Percentiles rank a stretch among this genome's conserved stretches.
phyloP scores from a whole-genome alignment of 2,329 filamentous ascomycete species.

The Zymoseptoria ardabiliae region DNA sequence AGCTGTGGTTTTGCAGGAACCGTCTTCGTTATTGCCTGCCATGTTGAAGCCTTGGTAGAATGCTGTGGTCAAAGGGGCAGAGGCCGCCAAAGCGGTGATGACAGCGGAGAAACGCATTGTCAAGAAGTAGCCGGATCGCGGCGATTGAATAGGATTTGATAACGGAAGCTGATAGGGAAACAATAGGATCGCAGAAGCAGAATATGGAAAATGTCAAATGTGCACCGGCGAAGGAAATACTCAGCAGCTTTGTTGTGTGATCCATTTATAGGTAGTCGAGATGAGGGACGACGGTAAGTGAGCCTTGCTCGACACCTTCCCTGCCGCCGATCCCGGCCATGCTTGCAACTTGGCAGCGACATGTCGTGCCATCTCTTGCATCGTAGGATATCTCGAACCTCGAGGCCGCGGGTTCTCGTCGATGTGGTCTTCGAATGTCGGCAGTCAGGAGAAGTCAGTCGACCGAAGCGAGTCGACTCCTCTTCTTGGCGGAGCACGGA shows the following conservation, averaged over 20 bases:
- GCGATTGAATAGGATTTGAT: neutral
- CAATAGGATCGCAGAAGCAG: neutral
- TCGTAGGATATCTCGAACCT: neutral
- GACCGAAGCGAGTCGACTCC: neutral
- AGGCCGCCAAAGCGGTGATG: constrained; percentile 28
- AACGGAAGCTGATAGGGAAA: neutral
- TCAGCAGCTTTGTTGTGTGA: neutral
- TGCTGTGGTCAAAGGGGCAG: constrained; percentile 27
- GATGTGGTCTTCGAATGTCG: neutral
- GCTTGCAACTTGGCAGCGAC: neutral
- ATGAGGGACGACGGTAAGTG: neutral
- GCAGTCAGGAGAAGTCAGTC: no score
- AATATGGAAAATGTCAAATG: neutral
- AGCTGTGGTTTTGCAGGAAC: constrained; percentile 33
- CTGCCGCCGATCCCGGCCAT: neutral
- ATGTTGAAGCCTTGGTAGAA: constrained; percentile 40
- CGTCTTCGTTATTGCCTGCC: constrained; percentile 33
- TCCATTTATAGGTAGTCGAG: neutral
- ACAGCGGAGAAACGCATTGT: constrained; percentile 25
- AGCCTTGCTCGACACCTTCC: neutral
- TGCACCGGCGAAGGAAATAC: neutral
- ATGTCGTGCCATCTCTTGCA: neutral
- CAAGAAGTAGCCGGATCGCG: neutral
- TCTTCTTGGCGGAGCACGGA: neutral
- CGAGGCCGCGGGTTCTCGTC: neutral